Base-by-base conservation (phyloP, 1,139 yeast genomes). In the Saccharomyces hybrid region DNA sequence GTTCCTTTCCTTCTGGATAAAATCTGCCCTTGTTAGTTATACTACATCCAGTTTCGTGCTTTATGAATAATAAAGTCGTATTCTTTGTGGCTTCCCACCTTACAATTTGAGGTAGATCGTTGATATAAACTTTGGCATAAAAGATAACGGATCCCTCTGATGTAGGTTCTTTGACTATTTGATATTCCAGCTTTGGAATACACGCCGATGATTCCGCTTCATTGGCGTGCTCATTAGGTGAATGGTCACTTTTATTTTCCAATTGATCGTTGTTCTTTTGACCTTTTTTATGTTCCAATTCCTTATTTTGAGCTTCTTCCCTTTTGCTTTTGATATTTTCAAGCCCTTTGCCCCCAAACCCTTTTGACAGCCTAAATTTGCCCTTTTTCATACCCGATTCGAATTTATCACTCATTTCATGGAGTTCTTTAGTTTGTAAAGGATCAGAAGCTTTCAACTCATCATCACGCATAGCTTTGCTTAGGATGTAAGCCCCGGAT, bases 311-410 rank as follows among this genome's bases (percentile, higher is more conserved):
- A 38, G 78, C 78, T 46, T 75, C 78, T 32, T 84, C 84, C 53
- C 98, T 75, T 9, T 80, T 76, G 53, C 81, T 82, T 58, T 88
- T 95, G 50, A 93, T 73, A 59, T 86, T 86, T 50, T 86, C 96
- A 55, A 93, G 76, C 1, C 99, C 99, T 64, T 87, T 86, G 24
- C 99, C 99, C 2, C 97, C 96, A 73, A 90, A 93, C 0, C 99
- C 99, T 56, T 81, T 80, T 21, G 79, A 77, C 54, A 80, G 76
- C 64, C 83, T 83, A 59, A 79, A 90, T 57, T 83, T 81, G 0
- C 96, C 97, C 2, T 75, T 67, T 59, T 84, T 82, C 56, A 90
- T 78, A 56, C 84, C 88, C 11, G 71, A 76, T 56, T 80, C 72
- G 65, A 88, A 91, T 47, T 70, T 65, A 3, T 75, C 73, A 1